Percentiles rank a stretch among this genome's conserved stretches.
phyloP scores from a whole-genome alignment of 441 rosid genomes.

The Cnidoscolus chayamansa region DNA sequence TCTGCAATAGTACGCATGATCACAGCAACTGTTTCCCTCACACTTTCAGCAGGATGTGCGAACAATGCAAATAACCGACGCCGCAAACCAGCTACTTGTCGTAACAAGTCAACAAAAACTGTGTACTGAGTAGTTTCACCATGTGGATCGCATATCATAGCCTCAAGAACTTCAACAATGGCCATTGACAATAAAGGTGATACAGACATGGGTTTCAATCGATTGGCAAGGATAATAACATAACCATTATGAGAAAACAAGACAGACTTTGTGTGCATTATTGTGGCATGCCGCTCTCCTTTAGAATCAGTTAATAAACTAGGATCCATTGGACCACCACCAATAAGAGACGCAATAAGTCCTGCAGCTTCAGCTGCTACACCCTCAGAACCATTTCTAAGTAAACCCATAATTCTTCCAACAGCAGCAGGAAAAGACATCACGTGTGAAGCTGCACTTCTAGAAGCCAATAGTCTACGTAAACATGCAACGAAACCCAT shows the following conservation, averaged over 20 bases:
- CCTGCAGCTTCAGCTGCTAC: conserved; percentile 94
- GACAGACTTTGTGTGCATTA: conserved; percentile 96
- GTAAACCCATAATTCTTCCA: conserved; percentile 98
- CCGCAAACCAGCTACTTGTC: conserved; percentile 94
- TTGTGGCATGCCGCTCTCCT: conserved; percentile 94
- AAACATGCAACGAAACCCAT: conserved; percentile 97
- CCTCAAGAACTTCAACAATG: conserved; percentile 97
- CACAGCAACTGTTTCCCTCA: conserved; percentile 96
- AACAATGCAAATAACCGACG: conserved; percentile 95
- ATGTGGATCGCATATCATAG: conserved; percentile 99
- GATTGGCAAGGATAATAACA: conserved; percentile 74
- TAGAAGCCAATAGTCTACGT: conserved; percentile 88
- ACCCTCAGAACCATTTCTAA: conserved; percentile 97
- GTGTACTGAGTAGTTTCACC: conserved; percentile 96
- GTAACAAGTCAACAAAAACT: conserved; percentile 96
- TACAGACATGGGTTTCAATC: conserved; percentile 93
- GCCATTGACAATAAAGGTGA: conserved; percentile 97
- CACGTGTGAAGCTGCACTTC: conserved; percentile 94
- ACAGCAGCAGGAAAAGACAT: conserved; percentile 99
- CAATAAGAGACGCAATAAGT: conserved; percentile 82
- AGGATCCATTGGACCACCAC: conserved; percentile 78
- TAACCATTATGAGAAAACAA: conserved; percentile 79
- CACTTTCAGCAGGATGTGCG: conserved; percentile 99
- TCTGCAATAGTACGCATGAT: conserved; percentile 99
- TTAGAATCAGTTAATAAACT: conserved; percentile 58